Evolutionary conservation across 768 basidiomycete species (phyloP).

Genomic region (Tylopilus sp.): DNA sequence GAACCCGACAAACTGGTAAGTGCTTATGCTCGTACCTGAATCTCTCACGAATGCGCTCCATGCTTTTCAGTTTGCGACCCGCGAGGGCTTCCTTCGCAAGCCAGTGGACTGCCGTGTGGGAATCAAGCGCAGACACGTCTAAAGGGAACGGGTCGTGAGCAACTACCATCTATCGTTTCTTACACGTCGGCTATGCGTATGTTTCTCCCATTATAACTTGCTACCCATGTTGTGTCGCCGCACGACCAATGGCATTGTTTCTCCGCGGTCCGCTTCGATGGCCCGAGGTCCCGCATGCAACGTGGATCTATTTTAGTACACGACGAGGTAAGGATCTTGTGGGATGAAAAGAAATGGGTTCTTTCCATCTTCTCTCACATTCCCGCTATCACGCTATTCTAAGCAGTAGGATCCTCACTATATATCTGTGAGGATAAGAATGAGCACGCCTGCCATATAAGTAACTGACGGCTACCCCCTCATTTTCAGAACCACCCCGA

Average conservation of each 20-base stretch:
- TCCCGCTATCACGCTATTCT: background rate
- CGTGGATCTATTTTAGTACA: slow-evolving; percentile 18
- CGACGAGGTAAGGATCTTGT: background rate
- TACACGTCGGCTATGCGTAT: background rate
- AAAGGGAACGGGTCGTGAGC: background rate
- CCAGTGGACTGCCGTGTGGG: slow-evolving; percentile 72
- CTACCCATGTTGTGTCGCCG: background rate
- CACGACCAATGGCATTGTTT: background rate
- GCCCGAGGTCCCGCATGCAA: background rate
- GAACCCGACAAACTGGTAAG: slow-evolving; percentile 54
- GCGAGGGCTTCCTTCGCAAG: slow-evolving; percentile 88
- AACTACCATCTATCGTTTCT: background rate
- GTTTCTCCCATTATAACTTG: background rate
- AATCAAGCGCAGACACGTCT: slow-evolving; percentile 56
- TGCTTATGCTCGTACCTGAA: slow-evolving; percentile 6
- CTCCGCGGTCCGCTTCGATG: background rate
- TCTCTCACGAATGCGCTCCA: slow-evolving; percentile 6
- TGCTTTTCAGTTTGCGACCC: slow-evolving; percentile 56
- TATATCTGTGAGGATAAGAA: background rate
- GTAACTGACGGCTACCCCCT: background rate
- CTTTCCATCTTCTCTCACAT: slow-evolving; percentile 7
- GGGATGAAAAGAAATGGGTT: background rate
- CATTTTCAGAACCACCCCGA: slow-evolving; percentile 4
- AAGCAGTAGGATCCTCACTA: slow-evolving; percentile 2
- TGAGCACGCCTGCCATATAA: slow-evolving; percentile 7